phyloP scores from a whole-genome alignment of 139 green algal genomes.

The Microglena sp. region DNA sequence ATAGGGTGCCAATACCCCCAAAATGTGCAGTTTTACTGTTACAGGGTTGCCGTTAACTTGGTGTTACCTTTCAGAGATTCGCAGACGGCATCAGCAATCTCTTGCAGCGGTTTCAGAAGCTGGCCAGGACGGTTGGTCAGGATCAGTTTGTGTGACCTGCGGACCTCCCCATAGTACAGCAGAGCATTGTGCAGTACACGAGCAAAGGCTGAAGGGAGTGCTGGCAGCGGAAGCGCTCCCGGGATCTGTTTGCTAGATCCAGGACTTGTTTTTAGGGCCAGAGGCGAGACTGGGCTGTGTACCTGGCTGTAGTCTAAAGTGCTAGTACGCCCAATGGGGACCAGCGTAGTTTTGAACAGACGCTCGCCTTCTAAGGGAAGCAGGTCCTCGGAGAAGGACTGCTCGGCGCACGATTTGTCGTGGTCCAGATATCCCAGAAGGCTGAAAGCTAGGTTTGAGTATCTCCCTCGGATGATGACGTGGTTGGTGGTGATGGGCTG shows the following conservation, averaged over 20 bases:
- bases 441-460: constrained; percentile 5
- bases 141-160: background rate
- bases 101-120: background rate
- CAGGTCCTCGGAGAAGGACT: no score
- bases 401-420: no score
- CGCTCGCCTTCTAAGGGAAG: no score
- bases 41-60: no score
- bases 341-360: no score
- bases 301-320: no score
- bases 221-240: background rate
- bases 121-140: background rate
- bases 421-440: constrained; percentile 9
- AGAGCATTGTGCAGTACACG: background rate
- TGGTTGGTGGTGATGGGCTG: constrained; percentile 9
- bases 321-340: no score
- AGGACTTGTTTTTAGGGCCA: no score
- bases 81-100: background rate
- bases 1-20: no score
- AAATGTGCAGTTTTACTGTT: no score
- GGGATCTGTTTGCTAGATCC: no score
- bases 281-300: no score
- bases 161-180: background rate
- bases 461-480: constrained; percentile 8
- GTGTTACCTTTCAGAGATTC: background rate
- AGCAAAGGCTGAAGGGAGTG: background rate